Evolutionary conservation across 2,329 filamentous ascomycete genomes (phyloP), one percentile per base, ranked within the genome.

Genomic region (Pseudogymnoascus sp.): DNA sequence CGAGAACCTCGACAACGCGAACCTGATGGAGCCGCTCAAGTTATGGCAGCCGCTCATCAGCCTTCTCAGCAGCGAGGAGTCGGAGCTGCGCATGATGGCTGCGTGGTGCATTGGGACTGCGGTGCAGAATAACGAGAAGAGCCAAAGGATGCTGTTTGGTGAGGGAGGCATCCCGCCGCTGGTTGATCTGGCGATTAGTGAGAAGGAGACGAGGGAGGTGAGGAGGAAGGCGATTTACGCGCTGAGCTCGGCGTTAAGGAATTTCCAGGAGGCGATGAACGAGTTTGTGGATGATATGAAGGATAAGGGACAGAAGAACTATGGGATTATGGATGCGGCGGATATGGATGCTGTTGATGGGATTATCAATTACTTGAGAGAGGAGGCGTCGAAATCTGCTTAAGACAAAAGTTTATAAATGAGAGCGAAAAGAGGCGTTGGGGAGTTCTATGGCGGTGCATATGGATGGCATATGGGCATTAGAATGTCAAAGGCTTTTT

Each of bases 81-180:
- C 81, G 5, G 89, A 95, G 66, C 79, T 96, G 71, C 82, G 93
- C 67, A 86, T 82, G 70, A 92, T 91, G 84, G 93, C 93, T 2
- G 92, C 92, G n/a, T 96, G 91, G 90, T 97, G 92, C 78, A 80
- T 95, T 64, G 91, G 91, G 60, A 97, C 93, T 5, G 93, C 95
- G 8, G 95, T 99, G 65, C 93, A 98, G 81, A 99, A 99, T 79
- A 98, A 99, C 76, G 82, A 84, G 69, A 89, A 88, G 73, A 87
- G 85, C 60, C 95, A 99, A 78, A 90, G 95, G 78, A 85, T 84
- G 61, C 75, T 86, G 62, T 68, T 84, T 26, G 81, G 80, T 37
- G 76, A 82, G 66, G 89, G 89, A 33, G 91, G 88, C 2, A 79
- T 97, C 31, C 84, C 88, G 38, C 82, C 77, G 33, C 82, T 99